Evolutionary conservation across 106 monocot genomes (phyloP).

Genomic region (Dioscorea zingiberensis): DNA sequence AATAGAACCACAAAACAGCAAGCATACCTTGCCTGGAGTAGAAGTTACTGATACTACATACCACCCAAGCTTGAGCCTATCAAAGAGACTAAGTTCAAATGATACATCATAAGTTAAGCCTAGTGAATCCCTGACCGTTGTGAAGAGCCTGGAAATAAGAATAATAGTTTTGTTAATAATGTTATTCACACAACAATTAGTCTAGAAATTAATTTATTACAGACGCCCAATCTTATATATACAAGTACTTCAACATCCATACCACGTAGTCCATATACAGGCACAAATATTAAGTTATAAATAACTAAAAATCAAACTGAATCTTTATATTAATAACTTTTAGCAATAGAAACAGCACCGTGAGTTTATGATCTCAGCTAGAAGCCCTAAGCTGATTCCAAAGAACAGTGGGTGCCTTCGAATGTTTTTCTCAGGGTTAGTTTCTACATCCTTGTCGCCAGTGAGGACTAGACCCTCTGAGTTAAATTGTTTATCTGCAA

Average conservation of each 20-base stretch:
- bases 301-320: too few relatives aligned
- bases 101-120: constrained; percentile 99
- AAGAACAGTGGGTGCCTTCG: constrained; percentile 87
- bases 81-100: constrained; percentile 95
- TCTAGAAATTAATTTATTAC: too few relatives aligned
- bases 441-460: constrained; percentile 15
- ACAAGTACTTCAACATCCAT: too few relatives aligned
- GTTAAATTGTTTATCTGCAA: constrained; percentile 40
- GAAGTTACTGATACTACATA: constrained; percentile 97
- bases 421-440: constrained; percentile 27
- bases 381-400: constrained; percentile 71
- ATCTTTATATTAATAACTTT: too few relatives aligned
- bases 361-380: constrained; percentile 98
- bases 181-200: not conserved
- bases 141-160: constrained; percentile 71
- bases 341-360: constrained; percentile 33
- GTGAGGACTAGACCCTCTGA: constrained; percentile 11
- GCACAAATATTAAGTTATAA: too few relatives aligned
- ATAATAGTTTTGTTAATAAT: not conserved
- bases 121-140: constrained; percentile 92
- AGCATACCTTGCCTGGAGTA: constrained; percentile 82
- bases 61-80: constrained; percentile 86
- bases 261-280: too few relatives aligned
- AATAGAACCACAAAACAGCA: not conserved
- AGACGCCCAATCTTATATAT: too few relatives aligned